Base-by-base conservation (phyloP, 768 basidiomycete genomes). In the Gyrodon lividus region DNA sequence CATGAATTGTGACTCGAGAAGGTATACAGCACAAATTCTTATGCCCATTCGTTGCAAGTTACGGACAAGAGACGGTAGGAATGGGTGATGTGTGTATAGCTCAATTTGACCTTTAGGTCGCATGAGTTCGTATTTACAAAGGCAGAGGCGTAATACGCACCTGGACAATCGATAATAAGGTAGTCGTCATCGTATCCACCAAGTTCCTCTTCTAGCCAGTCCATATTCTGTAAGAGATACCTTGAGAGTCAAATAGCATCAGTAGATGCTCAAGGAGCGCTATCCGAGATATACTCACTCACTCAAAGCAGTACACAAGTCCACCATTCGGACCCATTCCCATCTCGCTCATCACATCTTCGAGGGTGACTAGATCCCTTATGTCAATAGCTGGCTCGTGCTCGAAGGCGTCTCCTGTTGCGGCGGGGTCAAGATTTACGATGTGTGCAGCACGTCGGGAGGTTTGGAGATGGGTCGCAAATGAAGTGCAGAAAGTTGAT, bases 1-100 rank as follows among this genome's bases (percentile, higher is more conserved):
- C 93, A 98, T 98, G 72, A 99, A 99, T 61, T 99, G 97, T 0
- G 92, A 94, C 65, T 99, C 97, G 56, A 99, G 84, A 37, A 99
- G 81, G 67, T 98, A 99, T 26, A 83, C 84, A 4, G 90, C 91
- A 61, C 87, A 92, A n/a, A 83, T 84, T 51, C 95, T 78, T 54
- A 98, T 86, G 41, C 89, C 86, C 67, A 95, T 77, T 43, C 84
- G 78, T 59, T 79, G 71, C 55, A 92, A 70, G 65, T 86, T 75
- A 69, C 83, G 79, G n/a, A 90, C 88, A 34, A 99, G 84, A 6
- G 86, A 83, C 0, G 97, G 95, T 34, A 99, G 82, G 70, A 99
- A 92, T 0, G 96, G 94, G 62, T 98, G 93, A 70, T 99, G 97
- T 2, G 97, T 98, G 68, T 98, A 98, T 16, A 99, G 79, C 70